Evolutionary conservation across 2,329 filamentous ascomycete genomes (phyloP).

Genomic region (Ceratocystis huliohia): DNA sequence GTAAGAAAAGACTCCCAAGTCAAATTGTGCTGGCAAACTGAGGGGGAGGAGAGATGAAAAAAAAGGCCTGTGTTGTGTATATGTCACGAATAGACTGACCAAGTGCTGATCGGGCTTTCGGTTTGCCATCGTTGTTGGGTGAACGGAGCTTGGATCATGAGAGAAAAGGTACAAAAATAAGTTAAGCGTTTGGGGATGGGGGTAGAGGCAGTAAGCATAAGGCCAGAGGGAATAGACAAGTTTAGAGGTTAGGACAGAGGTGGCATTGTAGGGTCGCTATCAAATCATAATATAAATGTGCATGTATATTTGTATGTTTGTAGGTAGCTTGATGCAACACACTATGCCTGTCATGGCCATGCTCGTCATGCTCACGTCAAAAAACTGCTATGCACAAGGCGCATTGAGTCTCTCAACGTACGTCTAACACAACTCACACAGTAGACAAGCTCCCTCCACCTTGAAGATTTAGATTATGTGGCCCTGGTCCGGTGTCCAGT

Average conservation of each 20-base stretch:
- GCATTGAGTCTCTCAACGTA: background rate
- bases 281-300: background rate
- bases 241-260: background rate
- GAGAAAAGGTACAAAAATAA: background rate
- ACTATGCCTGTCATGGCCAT: background rate
- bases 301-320: background rate
- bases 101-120: background rate
- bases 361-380: conserved; percentile 4
- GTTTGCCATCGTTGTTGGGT: conserved; percentile 3
- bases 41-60: background rate
- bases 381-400: conserved; percentile 1
- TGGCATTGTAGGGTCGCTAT: background rate
- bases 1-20: background rate
- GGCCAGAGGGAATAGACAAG: background rate
- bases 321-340: background rate
- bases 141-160: conserved; percentile 7
- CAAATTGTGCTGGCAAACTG: background rate
- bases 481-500: background rate
- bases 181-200: background rate
- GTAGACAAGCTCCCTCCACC: background rate
- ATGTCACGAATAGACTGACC: background rate
- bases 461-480: background rate
- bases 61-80: background rate
- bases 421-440: background rate
- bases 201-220: background rate